Evolutionary conservation across 129 eudicot species (phyloP).

Genomic region (Pittosporum tobira): DNA sequence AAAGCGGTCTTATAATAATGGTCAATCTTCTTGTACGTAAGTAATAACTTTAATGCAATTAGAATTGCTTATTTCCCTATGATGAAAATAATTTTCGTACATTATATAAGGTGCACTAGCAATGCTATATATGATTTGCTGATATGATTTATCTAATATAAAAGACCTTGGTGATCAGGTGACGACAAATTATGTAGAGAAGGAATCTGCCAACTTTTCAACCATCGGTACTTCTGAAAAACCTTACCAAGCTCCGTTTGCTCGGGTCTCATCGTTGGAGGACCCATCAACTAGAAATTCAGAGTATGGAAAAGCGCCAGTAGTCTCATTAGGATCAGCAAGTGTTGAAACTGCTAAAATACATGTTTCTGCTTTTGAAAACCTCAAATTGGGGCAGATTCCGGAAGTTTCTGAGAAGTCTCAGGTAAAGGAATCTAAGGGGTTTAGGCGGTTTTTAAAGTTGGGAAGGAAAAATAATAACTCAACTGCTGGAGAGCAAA

Average conservation of each 20-base stretch:
- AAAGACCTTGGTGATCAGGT: constrained; percentile 29
- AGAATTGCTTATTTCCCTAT: not conserved
- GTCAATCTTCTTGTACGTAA: not conserved
- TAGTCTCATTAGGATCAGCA: constrained; percentile 14
- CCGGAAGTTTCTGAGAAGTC: constrained; percentile 47
- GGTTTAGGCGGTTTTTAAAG: constrained; percentile 66
- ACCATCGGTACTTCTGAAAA: constrained; percentile 21
- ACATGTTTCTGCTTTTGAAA: constrained; percentile 34
- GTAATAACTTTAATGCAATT: not conserved
- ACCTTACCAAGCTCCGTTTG: constrained; percentile 53
- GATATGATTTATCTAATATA: not conserved
- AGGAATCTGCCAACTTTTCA: constrained; percentile 28
- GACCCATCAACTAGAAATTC: constrained; percentile 55
- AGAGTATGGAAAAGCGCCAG: constrained; percentile 51
- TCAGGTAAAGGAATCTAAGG: constrained; percentile 55
- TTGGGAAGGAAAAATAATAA: constrained; percentile 63
- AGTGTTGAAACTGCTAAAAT: constrained; percentile 29
- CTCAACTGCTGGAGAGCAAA: constrained; percentile 35
- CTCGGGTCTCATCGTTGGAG: constrained; percentile 71
- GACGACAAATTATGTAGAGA: constrained; percentile 19
- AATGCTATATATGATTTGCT: not conserved
- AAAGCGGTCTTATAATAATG: no score
- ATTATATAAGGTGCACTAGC: not conserved
- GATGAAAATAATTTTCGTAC: not conserved
- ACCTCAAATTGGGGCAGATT: constrained; percentile 32